Percentiles rank a stretch among this genome's conserved stretches.
phyloP scores from a whole-genome alignment of 805 yeast species.

The Sugiyamaella marilandica region DNA sequence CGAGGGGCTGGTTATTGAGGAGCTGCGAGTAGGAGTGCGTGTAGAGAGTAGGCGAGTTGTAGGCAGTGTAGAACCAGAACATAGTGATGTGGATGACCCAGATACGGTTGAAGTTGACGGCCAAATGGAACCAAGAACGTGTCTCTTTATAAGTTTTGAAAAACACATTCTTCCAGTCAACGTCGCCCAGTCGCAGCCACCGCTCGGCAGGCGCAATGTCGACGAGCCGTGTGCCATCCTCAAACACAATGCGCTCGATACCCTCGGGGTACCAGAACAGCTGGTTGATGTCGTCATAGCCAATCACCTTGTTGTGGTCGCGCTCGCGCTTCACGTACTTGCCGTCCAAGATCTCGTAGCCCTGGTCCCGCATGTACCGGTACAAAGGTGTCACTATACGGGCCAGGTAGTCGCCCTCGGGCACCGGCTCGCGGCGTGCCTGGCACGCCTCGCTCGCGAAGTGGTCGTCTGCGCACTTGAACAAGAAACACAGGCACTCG shows the following conservation, averaged over 20 bases:
- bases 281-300: constrained; percentile 98
- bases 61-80: constrained; percentile 94
- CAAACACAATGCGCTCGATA: constrained; percentile 83
- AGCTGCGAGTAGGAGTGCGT: constrained; percentile 83
- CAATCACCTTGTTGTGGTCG: constrained; percentile 58
- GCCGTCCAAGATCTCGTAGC: constrained; percentile 53
- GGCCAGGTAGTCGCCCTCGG: constrained; percentile 76
- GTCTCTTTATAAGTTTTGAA: constrained; percentile 94
- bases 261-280: constrained; percentile 99
- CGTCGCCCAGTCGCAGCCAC: constrained; percentile 83
- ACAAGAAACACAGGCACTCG: constrained; percentile 88
- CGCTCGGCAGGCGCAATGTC: constrained; percentile 90
- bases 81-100: constrained; percentile 90
- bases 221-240: constrained; percentile 87
- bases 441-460: constrained; percentile 84
- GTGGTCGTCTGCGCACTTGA: constrained; percentile 91
- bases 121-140: constrained; percentile 94
- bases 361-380: constrained; percentile 62
- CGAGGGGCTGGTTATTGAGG: constrained; percentile 76
- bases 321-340: constrained; percentile 56
- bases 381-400: constrained; percentile 89
- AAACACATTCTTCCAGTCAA: constrained; percentile 86
- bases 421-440: constrained; percentile 48
- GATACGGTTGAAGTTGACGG: constrained; percentile 95
- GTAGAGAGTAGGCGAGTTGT: constrained; percentile 86